These are phyloP conservation scores for Auxenochlorella protothecoides DNA, from an alignment of 139 green algal genomes.

Conservation along the genomic window DNA sequence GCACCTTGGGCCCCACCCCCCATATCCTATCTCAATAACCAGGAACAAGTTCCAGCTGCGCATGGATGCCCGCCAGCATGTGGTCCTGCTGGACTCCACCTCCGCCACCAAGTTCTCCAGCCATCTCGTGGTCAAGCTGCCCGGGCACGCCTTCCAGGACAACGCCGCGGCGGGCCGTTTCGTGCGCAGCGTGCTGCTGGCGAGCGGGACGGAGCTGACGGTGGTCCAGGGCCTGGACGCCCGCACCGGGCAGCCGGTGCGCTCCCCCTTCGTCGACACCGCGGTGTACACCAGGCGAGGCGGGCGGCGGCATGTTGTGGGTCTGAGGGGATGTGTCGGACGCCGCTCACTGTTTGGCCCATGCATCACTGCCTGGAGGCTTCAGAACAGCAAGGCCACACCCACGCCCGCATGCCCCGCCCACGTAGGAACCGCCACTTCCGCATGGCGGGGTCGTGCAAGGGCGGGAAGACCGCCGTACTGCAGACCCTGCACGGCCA, in stretches of 20 bases:
- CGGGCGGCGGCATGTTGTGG: no score
- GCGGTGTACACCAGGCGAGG: constrained; percentile 52
- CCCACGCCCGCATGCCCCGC: background rate
- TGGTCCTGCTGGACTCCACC: constrained; percentile 65
- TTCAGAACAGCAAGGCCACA: background rate
- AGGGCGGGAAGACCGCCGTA: constrained; percentile 53
- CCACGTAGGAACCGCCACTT: constrained; percentile 59
- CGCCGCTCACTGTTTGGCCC: background rate
- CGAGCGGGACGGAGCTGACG: constrained; percentile 11
- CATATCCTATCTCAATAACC: background rate
- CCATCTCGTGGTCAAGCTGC: constrained; percentile 64
- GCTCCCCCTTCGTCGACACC: constrained; percentile 46
- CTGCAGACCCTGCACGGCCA: constrained; percentile 11
- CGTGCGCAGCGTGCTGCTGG: constrained; percentile 15
- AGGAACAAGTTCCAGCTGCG: constrained; percentile 7
- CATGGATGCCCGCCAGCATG: constrained; percentile 4
- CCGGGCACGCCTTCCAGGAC: constrained; percentile 44
- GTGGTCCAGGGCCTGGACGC: constrained; percentile 7
- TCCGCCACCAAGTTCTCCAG: constrained; percentile 65
- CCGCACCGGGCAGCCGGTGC: background rate
- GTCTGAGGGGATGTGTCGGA: no score
- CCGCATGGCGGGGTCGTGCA: constrained; percentile 52
- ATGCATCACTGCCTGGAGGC: background rate
- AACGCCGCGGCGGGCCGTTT: constrained; percentile 42
- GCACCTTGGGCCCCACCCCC: no score